These are phyloP conservation scores for Pythium diclinum DNA, from an alignment of 352 stramenopile genomes.

Conservation along the genomic window DNA sequence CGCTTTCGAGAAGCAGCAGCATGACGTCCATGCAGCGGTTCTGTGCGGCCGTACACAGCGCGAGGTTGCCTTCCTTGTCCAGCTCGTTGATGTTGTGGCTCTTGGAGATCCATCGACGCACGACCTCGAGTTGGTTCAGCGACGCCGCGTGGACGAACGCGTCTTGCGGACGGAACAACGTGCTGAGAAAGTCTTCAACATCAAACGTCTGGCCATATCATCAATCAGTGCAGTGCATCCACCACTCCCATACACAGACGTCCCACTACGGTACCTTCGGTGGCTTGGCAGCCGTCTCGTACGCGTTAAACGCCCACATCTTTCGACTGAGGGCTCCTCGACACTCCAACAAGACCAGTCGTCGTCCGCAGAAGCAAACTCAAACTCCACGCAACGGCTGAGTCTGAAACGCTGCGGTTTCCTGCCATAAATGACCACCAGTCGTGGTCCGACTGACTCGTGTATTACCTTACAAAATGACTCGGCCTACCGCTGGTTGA, in stretches of 20 bases:
- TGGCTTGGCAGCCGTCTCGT: constrained; percentile 9
- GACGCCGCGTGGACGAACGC: constrained; percentile 68
- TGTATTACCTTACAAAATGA: neutral
- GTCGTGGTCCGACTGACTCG: too few species aligned
- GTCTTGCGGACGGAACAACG: constrained; percentile 30
- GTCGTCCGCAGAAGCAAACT: neutral
- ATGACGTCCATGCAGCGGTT: constrained; percentile 61
- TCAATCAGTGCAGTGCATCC: neutral
- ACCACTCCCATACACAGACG: too few species aligned
- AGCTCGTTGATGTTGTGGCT: constrained; percentile 40
- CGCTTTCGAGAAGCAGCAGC: constrained; percentile 42
- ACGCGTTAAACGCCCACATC: constrained; percentile 21
- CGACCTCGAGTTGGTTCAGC: constrained; percentile 61
- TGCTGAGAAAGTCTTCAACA: constrained; percentile 29
- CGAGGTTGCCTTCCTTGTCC: constrained; percentile 49
- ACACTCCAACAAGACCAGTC: neutral
- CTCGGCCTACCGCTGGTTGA: constrained; percentile 30
- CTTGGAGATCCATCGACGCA: constrained; percentile 54
- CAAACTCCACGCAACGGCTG: neutral
- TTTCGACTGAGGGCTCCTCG: neutral
- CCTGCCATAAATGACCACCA: neutral
- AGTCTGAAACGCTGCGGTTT: constrained; percentile 8
- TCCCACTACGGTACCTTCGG: constrained; percentile 15
- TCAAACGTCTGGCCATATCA: constrained; percentile 31
- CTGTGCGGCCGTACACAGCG: constrained; percentile 51